A percentile compares a stretch with the other conserved stretches of the same genome.
Conservation (phyloP, 148 eudicot species). For the Vaccinium corymbosum region DNA sequence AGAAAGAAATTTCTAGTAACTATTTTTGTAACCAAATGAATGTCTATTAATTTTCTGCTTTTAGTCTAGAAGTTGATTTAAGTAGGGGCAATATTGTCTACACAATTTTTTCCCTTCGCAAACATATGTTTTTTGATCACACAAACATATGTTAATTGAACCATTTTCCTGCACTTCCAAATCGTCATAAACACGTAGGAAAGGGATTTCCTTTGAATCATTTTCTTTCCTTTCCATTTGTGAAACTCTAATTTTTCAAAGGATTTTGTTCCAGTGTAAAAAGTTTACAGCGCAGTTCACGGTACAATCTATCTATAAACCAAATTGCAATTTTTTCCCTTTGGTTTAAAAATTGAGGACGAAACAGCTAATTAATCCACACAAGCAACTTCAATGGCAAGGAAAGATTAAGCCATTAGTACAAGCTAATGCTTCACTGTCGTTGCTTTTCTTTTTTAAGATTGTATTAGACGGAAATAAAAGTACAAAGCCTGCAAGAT, state of each 20-base stretch:
- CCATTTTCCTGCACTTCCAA: not conserved
- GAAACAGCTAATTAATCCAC: not conserved
- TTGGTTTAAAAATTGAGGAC: not conserved
- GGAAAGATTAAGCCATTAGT: not conserved
- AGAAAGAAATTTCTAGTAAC: no score
- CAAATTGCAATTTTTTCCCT: no score
- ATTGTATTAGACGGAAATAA: no score
- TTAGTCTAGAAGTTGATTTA: not conserved
- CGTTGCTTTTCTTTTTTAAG: not conserved
- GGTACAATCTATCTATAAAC: no score
- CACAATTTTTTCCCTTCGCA: not conserved
- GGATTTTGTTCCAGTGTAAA: not conserved
- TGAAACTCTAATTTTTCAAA: not conserved
- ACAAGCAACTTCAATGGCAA: not conserved
- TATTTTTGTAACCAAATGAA: not conserved
- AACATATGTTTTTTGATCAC: not conserved
- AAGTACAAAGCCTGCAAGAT: no score
- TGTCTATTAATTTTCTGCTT: not conserved
- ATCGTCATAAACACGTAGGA: not conserved
- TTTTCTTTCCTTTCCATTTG: not conserved
- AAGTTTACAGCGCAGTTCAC: not conserved
- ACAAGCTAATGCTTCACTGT: not conserved
- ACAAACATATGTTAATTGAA: not conserved
- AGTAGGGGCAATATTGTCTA: not conserved
- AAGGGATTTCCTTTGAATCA: not conserved